Conservation (phyloP, 2,329 filamentous ascomycete species). For the Exophiala lecanii-corni region DNA sequence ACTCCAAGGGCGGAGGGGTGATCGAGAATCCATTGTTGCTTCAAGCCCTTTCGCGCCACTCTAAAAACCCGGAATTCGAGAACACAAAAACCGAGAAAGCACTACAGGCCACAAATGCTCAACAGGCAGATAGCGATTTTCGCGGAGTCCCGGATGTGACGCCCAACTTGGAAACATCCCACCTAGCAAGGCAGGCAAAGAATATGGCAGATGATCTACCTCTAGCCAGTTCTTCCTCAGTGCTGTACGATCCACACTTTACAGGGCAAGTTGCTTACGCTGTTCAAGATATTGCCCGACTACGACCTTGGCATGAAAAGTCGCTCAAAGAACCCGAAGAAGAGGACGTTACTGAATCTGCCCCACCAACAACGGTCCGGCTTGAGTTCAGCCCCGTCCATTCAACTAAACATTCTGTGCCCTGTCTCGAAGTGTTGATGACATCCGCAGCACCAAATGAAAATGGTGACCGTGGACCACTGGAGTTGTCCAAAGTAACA, state of each 20-base stretch:
- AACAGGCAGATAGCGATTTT: background rate
- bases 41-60: background rate
- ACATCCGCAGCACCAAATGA: slow-evolving; percentile 1
- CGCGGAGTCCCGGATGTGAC: background rate
- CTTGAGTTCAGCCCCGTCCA: slow-evolving; percentile 11
- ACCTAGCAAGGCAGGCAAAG: background rate
- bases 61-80: background rate
- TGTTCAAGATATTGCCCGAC: background rate
- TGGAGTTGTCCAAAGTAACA: slow-evolving; percentile 10
- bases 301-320: background rate
- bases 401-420: slow-evolving; percentile 1
- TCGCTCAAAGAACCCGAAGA: background rate
- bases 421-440: slow-evolving; percentile 15
- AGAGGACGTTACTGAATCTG: background rate
- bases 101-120: background rate
- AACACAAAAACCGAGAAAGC: background rate
- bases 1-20: background rate
- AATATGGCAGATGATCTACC: background rate
- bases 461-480: slow-evolving; percentile 3
- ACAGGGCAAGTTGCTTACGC: background rate
- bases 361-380: slow-evolving; percentile 5
- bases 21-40: background rate
- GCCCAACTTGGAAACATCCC: background rate
- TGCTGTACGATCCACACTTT: background rate
- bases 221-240: background rate